These are phyloP conservation scores for Penicillium verrucosum DNA, from an alignment of 2,329 filamentous ascomycete species.

Conservation along the genomic window DNA sequence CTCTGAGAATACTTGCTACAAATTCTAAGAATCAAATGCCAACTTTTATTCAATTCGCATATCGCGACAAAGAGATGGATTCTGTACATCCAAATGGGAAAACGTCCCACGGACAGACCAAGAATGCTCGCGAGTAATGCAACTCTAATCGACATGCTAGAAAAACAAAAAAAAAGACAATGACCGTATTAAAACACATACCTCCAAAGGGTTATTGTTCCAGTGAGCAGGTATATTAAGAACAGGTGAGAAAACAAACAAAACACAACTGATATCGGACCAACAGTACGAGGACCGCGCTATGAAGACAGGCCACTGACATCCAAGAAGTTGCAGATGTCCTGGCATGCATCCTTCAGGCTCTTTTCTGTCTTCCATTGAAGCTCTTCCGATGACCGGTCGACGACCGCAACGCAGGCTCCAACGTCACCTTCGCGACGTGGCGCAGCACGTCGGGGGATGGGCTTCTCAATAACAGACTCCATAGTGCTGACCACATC, in stretches of 20 bases:
- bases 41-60: neutral
- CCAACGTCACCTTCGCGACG: slow-evolving; percentile 41
- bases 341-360: slow-evolving; percentile 37
- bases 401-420: slow-evolving; percentile 38
- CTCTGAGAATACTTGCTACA: neutral
- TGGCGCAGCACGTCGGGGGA: slow-evolving; percentile 32
- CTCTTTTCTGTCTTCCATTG: slow-evolving; percentile 41
- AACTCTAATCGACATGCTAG: slow-evolving; percentile 11
- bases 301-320: slow-evolving; percentile 31
- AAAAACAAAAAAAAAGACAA: slow-evolving; percentile 2
- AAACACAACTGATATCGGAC: neutral
- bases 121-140: slow-evolving; percentile 7
- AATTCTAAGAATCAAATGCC: neutral
- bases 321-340: slow-evolving; percentile 38
- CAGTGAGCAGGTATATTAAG: neutral
- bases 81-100: neutral
- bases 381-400: slow-evolving; percentile 53
- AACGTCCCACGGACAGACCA: neutral
- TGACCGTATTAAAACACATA: slow-evolving; percentile 7
- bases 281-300: neutral
- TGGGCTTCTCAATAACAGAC: slow-evolving; percentile 33
- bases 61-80: neutral
- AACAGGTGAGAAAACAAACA: slow-evolving; percentile 1
- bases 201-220: neutral
- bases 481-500: slow-evolving; percentile 42